Conservation (phyloP, 306 rosid species). For the Pyrus communis region DNA sequence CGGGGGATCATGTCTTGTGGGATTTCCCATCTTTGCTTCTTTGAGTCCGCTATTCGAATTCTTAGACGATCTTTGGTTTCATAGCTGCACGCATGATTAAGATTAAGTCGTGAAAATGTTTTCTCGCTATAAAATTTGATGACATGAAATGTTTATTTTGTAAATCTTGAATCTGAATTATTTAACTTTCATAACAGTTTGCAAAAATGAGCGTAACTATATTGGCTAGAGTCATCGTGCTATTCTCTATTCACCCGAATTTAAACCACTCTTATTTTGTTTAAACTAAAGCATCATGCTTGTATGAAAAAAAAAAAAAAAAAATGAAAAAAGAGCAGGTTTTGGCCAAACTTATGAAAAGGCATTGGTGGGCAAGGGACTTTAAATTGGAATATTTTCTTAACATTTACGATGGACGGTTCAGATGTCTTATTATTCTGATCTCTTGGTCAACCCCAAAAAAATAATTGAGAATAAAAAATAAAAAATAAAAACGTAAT, state of each 20-base stretch:
- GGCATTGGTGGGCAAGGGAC: background rate
- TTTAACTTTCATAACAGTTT: background rate
- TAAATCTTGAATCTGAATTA: background rate
- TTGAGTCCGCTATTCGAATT: conserved; percentile 46
- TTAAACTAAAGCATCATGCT: too few relatives aligned
- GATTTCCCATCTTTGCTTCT: conserved; percentile 61
- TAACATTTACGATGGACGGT: background rate
- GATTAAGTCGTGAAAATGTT: background rate
- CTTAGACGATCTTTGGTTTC: conserved; percentile 50
- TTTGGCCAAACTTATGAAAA: too few relatives aligned
- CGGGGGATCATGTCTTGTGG: conserved; percentile 49
- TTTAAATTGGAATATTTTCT: background rate
- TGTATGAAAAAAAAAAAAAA: too few relatives aligned
- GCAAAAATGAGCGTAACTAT: too few relatives aligned
- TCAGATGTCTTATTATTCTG: background rate
- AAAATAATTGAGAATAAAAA: background rate
- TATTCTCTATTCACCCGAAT: too few relatives aligned
- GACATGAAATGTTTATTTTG: background rate
- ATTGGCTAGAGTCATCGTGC: too few relatives aligned
- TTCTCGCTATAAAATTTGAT: background rate
- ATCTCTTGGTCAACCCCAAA: background rate
- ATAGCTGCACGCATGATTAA: conserved; percentile 23
- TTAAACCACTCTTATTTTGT: too few relatives aligned
- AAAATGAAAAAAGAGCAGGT: background rate
- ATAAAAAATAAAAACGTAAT: background rate